A percentile compares a stretch with the other conserved stretches of the same genome.
Conservation (phyloP, 208 protist species). For the Acanthamoeba sp. region DNA sequence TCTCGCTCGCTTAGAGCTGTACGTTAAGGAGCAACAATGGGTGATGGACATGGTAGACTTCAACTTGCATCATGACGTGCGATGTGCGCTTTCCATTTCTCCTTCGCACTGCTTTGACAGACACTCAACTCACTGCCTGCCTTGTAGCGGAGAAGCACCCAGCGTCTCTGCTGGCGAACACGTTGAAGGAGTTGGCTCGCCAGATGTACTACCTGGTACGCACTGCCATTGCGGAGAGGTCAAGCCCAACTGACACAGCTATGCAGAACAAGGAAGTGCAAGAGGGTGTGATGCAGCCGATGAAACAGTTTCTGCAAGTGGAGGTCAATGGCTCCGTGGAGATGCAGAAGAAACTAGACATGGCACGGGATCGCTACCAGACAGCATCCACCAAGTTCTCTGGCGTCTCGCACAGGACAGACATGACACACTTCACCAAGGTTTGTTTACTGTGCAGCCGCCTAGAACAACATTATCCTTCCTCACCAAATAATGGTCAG, state of each 20-base stretch:
- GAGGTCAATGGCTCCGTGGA: slow-evolving; percentile 56
- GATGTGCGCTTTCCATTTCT: background rate
- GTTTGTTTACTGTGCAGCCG: background rate
- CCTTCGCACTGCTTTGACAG: too few species aligned
- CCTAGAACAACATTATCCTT: background rate
- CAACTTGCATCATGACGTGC: slow-evolving; percentile 56
- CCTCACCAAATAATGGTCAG: background rate
- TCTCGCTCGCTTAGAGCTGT: background rate
- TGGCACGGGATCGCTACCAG: slow-evolving; percentile 46
- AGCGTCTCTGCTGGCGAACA: background rate
- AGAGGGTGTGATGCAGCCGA: slow-evolving; percentile 1
- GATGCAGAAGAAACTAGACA: slow-evolving; percentile 65
- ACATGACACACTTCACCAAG: slow-evolving; percentile 66
- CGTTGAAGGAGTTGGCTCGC: slow-evolving; percentile 11
- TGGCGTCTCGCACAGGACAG: slow-evolving; percentile 23
- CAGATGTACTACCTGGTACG: slow-evolving; percentile 46
- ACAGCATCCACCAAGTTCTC: slow-evolving; percentile 64
- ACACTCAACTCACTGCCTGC: background rate
- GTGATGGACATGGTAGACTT: slow-evolving; percentile 73
- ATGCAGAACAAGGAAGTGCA: slow-evolving; percentile 34
- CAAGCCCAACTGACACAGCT: too few species aligned
- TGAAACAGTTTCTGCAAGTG: slow-evolving; percentile 60
- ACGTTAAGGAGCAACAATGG: slow-evolving; percentile 66
- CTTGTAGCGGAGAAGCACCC: slow-evolving; percentile 3
- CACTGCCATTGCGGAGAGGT: background rate